Evolutionary conservation across 2,329 filamentous ascomycete genomes (phyloP).

Genomic region (Fusarium nelsonii): DNA sequence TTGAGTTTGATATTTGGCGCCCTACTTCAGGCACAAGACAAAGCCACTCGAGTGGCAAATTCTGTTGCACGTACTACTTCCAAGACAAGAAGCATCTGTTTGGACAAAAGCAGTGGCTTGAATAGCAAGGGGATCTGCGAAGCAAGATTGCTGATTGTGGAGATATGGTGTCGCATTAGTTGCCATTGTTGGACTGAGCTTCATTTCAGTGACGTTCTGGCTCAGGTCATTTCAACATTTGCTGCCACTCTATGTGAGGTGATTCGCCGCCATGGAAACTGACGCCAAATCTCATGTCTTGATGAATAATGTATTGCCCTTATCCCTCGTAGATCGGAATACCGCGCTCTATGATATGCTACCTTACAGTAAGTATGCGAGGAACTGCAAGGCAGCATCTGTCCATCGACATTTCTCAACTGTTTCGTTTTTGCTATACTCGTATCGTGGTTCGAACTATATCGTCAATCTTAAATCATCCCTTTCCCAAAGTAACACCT

Average conservation of each 20-base stretch:
- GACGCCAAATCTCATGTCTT: neutral
- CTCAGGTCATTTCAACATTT: neutral
- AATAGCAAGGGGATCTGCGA: neutral
- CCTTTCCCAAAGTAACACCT: neutral
- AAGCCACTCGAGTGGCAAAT: neutral
- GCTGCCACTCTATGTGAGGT: rapidly evolving
- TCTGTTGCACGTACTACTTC: neutral
- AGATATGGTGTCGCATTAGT: neutral
- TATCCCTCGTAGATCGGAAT: too few species aligned
- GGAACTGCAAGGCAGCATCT: neutral
- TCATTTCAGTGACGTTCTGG: neutral
- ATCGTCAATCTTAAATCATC: constrained; percentile 20
- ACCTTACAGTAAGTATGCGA: neutral
- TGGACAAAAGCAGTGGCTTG: too few species aligned
- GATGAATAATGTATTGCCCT: too few species aligned
- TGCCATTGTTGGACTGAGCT: neutral
- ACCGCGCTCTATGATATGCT: neutral
- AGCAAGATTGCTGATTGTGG: neutral
- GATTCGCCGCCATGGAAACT: neutral
- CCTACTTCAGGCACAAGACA: constrained; percentile 23
- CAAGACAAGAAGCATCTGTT: neutral
- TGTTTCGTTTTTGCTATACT: neutral
- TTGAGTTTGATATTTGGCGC: constrained; percentile 19
- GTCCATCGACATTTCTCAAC: neutral
- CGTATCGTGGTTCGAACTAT: neutral